These are phyloP conservation scores for Penstemon eatonii DNA, from an alignment of 257 asterid genomes.

Conservation along the genomic window DNA sequence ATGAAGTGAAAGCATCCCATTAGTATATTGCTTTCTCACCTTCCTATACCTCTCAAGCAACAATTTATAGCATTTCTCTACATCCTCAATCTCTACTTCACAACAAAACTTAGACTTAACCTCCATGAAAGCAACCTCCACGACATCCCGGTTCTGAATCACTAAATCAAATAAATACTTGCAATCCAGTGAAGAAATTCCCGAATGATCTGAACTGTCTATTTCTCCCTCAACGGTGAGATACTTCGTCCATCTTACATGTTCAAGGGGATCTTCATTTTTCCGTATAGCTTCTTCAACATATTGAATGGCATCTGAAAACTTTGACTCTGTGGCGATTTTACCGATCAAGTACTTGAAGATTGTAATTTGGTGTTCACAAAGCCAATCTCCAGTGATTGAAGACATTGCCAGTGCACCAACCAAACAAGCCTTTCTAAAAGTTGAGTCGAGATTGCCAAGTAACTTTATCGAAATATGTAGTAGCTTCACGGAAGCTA, in stretches of 20 bases:
- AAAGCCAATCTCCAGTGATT: constrained; percentile 38
- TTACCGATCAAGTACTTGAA: constrained; percentile 44
- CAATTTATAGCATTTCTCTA: constrained; percentile 34
- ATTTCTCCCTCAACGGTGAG: constrained; percentile 37
- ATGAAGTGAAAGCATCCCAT: constrained; percentile 73
- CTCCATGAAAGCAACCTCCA: constrained; percentile 44
- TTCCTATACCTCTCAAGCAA: constrained; percentile 65
- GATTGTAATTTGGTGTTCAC: constrained; percentile 39
- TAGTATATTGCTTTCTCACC: constrained; percentile 58
- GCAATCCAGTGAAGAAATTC: constrained; percentile 33
- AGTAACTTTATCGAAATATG: constrained; percentile 56
- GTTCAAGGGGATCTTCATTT: constrained; percentile 56
- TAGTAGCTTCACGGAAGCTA: constrained; percentile 44
- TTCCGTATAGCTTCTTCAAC: constrained; percentile 47
- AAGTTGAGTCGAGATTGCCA: constrained; percentile 52
- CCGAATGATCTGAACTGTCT: constrained; percentile 26
- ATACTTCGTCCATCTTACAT: constrained; percentile 60
- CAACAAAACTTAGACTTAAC: constrained; percentile 50
- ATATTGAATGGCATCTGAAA: constrained; percentile 37
- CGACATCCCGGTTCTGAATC: constrained; percentile 34
- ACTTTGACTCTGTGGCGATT: constrained; percentile 44
- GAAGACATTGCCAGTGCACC: constrained; percentile 51
- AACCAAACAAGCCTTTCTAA: constrained; percentile 77
- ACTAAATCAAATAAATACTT: constrained; percentile 27
- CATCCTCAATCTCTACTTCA: constrained; percentile 56